Evolutionary conservation across 2,329 filamentous ascomycete genomes (phyloP), one percentile per base, ranked within the genome.

Genomic region (Xylaria polymorpha): DNA sequence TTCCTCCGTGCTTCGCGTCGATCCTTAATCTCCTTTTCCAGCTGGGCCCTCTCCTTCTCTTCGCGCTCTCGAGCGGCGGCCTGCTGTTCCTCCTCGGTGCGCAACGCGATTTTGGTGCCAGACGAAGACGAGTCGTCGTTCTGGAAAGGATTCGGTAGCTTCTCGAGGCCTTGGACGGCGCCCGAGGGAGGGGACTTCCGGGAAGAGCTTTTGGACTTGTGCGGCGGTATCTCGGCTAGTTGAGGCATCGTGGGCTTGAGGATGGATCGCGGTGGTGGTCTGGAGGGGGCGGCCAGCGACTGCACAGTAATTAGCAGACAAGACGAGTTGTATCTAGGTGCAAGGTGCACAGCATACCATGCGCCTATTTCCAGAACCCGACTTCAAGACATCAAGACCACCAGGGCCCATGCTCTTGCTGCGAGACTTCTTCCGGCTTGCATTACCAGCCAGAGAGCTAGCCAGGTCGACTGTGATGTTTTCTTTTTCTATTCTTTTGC

Each of bases 331-430:
- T 53, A 14, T 20, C 15, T 14, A 15, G 43, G 20, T 8, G 41
- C 12, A 35, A 35, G n/a, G 32, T n/a, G 32, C 7, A 32, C 18
- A 22, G 15, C 85, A 77, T 87, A 96, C 94, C 83, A 94, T 92
- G 80, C 92, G 88, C 75, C 92, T 86, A 79, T 97, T 97, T 41
- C 92, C 93, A 77, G 85, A 88, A 53, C 87, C 88, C 77, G 91
- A 87, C 79, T 92, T 94, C 64, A 97, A 85, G 66, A 91, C 91
- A 84, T 97, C 94, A 55, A 97, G 82, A 32, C 94, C 94, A 60
- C 95, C 96, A 18, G 96, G 95, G 2, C 96, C 96, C 74, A 99
- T 91, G 82, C 95, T 98, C 85, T 98, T 98, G 82, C 95, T 98
- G 73, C 96, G 90, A 67, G 91, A 92, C 82, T 94, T 95, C 82